Conservation (phyloP, 2,329 filamentous ascomycete species). For the Trichoderma simmonsii region DNA sequence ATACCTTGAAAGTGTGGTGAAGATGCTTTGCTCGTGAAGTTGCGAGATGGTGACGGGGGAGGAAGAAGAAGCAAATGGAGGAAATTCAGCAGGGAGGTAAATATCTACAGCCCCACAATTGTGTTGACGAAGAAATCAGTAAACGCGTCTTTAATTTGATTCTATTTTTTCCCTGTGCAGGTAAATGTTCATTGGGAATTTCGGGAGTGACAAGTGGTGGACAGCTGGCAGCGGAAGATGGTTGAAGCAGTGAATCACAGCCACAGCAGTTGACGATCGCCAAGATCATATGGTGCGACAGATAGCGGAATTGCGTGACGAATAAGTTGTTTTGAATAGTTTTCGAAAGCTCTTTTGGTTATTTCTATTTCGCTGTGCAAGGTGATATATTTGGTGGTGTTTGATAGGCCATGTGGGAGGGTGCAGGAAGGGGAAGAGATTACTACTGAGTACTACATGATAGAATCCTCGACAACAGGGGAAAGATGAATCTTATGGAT, state of each 20-base stretch:
- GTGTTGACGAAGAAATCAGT: not conserved
- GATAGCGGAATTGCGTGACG: not conserved
- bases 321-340: not conserved
- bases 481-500: not conserved
- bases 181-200: not conserved
- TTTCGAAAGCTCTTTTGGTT: not conserved
- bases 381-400: not conserved
- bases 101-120: constrained; percentile 12
- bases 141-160: not conserved
- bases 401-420: not conserved
- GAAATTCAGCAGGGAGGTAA: not conserved
- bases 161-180: not conserved
- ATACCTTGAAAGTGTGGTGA: constrained; percentile 2
- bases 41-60: not conserved
- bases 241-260: not conserved
- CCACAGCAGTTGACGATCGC: not conserved
- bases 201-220: constrained; percentile 1
- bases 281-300: not conserved
- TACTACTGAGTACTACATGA: not conserved
- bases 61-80: not conserved
- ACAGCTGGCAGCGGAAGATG: not conserved
- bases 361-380: not conserved
- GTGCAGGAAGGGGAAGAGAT: not conserved
- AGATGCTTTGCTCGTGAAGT: not conserved
- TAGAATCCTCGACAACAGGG: not conserved